A percentile compares a stretch with the other conserved stretches of the same genome.
These are phyloP conservation scores for Phytophthora pini DNA, from an alignment of 352 stramenopile genomes.

Conservation along the genomic window DNA sequence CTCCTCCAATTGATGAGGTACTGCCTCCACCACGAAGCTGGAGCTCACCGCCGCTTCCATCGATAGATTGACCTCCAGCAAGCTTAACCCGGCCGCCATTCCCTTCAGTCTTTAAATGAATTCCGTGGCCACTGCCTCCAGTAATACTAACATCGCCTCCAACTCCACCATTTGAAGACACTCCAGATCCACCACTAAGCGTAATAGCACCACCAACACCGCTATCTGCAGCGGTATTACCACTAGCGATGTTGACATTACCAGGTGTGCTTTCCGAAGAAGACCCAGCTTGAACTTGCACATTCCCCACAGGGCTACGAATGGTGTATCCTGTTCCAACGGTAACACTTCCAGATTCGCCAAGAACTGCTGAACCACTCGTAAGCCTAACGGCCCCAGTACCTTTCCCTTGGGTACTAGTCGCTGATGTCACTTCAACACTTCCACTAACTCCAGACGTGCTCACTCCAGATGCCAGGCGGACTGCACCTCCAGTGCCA, in stretches of 20 bases:
- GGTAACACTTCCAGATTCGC: conserved; percentile 34
- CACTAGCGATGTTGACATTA: conserved; percentile 43
- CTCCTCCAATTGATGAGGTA: conserved; percentile 52
- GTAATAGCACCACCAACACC: conserved; percentile 41
- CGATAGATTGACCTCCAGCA: conserved; percentile 46
- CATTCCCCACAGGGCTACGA: conserved; percentile 28
- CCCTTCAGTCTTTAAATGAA: conserved; percentile 46
- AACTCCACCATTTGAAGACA: conserved; percentile 55
- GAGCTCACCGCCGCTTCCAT: conserved; percentile 45
- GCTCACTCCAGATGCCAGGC: conserved; percentile 45
- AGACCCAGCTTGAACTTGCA: conserved; percentile 43
- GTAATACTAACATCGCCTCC: conserved; percentile 49
- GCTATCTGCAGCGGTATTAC: conserved; percentile 36
- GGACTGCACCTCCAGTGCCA: conserved; percentile 47
- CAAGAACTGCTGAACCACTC: conserved; percentile 33
- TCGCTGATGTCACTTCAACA: conserved; percentile 31
- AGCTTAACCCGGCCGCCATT: conserved; percentile 42
- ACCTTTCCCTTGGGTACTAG: conserved; percentile 20
- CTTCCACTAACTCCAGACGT: conserved; percentile 36
- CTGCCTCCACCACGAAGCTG: conserved; percentile 43
- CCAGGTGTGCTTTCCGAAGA: conserved; percentile 36
- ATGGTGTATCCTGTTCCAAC: conserved; percentile 37
- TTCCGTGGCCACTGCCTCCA: conserved; percentile 43
- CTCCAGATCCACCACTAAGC: conserved; percentile 49
- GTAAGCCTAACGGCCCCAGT: conserved; percentile 40